These are phyloP conservation scores for Scheffersomyces lignicola DNA, from an alignment of 1,139 yeast genomes.

Conservation along the genomic window DNA sequence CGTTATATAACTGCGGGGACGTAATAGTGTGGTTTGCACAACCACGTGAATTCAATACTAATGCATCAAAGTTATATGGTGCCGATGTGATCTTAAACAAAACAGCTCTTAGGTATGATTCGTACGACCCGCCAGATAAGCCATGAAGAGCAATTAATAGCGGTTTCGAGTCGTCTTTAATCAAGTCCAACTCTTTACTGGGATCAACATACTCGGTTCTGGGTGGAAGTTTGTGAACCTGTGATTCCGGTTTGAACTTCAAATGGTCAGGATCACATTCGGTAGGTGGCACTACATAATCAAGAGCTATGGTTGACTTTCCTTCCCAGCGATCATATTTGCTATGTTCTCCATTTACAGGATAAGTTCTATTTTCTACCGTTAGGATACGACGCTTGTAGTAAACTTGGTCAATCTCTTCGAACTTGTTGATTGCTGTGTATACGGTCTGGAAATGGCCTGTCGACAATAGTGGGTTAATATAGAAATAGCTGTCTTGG, in stretches of 20 bases:
- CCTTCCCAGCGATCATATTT: slow-evolving; percentile 46
- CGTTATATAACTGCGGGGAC: slow-evolving; percentile 59
- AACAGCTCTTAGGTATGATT: slow-evolving; percentile 52
- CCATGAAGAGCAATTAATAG: slow-evolving; percentile 59
- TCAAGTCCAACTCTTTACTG: slow-evolving; percentile 22
- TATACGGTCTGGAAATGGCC: slow-evolving; percentile 52
- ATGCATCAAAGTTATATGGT: slow-evolving; percentile 47
- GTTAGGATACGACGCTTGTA: slow-evolving; percentile 39
- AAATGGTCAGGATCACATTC: slow-evolving; percentile 24
- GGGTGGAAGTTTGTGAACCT: slow-evolving; percentile 40
- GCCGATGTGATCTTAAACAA: slow-evolving; percentile 32
- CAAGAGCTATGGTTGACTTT: slow-evolving; percentile 39
- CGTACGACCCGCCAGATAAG: slow-evolving; percentile 63
- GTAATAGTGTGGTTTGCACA: slow-evolving; percentile 60
- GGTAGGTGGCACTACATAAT: slow-evolving; percentile 32
- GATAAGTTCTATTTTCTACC: slow-evolving; percentile 32
- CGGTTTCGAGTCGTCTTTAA: slow-evolving; percentile 44
- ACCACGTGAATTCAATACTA: slow-evolving; percentile 60
- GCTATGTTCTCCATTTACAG: slow-evolving; percentile 27
- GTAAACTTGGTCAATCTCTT: slow-evolving; percentile 32
- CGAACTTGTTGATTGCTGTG: slow-evolving; percentile 42
- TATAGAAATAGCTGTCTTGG: slow-evolving; percentile 32
- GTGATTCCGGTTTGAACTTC: slow-evolving; percentile 32
- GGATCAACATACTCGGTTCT: slow-evolving; percentile 44
- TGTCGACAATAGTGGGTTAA: slow-evolving; percentile 39